Evolutionary conservation across 23 red algal genomes (phyloP), one percentile per base, ranked within the genome.

Genomic region (Gracilaria caudata): DNA sequence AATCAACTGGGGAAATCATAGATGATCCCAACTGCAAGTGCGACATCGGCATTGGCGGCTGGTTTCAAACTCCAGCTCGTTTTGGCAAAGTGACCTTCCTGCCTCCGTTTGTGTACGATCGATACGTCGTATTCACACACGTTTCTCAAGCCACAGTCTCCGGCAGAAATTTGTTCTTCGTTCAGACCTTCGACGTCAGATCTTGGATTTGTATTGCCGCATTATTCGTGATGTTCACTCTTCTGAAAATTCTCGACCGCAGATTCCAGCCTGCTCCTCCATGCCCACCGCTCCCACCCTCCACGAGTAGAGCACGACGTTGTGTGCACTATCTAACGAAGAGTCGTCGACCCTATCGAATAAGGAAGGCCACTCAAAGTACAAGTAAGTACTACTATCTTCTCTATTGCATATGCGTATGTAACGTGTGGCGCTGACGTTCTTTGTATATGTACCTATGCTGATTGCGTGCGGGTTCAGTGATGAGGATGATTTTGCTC

Each of bases 341-440:
- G 17, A 33, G 34, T 68, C 12, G 3, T 12, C 63, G 4, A 12
- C 17, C n/a, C 9, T 68, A 11, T 23, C 63, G 83, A 7, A 0
- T 74, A 24, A 61, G 83, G 33, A 87, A 76, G 70, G 83, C 83
- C 5, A 5, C 53, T 11, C 64, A 87, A 75, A 87, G 83, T 58
- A 29, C 65, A 57, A 21, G 53, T 57, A 57, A 17, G 53, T 29
- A n/a, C n/a, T n/a, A n/a, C n/a, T n/a, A 11, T 45, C 11, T 45
- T 45, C 43, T 45, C 11, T 32, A n/a, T n/a, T n/a, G n/a, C n/a
- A n/a, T 6, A 30, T 28, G 2, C 6, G 5, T 12, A 82, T 14
- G 21, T 17, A 34, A 3, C 58, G 7, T 28, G 24, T 82, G 3
- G 4, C 9, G 30, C 25, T 1, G 19, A 19, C 1, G 6, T 12